Percentiles rank a stretch among this genome's conserved stretches.
Evolutionary conservation across 352 stramenopile genomes (phyloP).

Genomic region (Globisporangium orthogonon): DNA sequence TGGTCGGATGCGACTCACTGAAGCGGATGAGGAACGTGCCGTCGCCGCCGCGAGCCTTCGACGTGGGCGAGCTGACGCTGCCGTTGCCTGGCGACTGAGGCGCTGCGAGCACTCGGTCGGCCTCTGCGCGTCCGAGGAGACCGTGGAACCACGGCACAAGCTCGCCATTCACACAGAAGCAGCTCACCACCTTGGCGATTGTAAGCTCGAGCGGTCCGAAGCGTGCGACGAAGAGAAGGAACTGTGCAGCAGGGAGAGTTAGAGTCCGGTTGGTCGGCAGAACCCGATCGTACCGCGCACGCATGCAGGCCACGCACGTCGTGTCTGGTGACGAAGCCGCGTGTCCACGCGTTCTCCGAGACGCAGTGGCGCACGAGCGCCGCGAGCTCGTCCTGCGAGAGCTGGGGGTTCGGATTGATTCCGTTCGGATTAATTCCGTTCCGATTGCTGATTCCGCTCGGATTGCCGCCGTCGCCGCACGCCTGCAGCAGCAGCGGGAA

Average conservation of each 20-base stretch:
- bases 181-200: conserved; percentile 48
- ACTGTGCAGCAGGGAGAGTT: conserved; percentile 27
- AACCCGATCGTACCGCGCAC: not conserved
- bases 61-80: not conserved
- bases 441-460: conserved; percentile 14
- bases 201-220: conserved; percentile 62
- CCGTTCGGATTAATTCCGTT: too few species aligned
- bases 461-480: conserved; percentile 17
- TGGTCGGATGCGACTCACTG: conserved; percentile 69
- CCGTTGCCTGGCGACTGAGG: not conserved
- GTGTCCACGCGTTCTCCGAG: conserved; percentile 29
- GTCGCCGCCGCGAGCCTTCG: conserved; percentile 19
- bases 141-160: conserved; percentile 76
- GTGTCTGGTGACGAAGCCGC: conserved; percentile 33
- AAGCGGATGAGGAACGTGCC: conserved; percentile 74
- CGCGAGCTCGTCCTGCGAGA: conserved; percentile 55
- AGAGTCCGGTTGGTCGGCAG: too few species aligned
- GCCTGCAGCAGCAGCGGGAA: conserved; percentile 45
- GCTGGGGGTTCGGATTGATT: too few species aligned
- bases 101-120: conserved; percentile 31
- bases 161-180: conserved; percentile 50
- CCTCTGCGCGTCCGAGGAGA: conserved; percentile 36
- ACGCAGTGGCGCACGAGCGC: conserved; percentile 52
- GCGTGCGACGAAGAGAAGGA: conserved; percentile 52
- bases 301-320: conserved; percentile 28